These are phyloP conservation scores for Nitzschia sp. DNA, from an alignment of 108 stramenopile species.

Conservation along the genomic window DNA sequence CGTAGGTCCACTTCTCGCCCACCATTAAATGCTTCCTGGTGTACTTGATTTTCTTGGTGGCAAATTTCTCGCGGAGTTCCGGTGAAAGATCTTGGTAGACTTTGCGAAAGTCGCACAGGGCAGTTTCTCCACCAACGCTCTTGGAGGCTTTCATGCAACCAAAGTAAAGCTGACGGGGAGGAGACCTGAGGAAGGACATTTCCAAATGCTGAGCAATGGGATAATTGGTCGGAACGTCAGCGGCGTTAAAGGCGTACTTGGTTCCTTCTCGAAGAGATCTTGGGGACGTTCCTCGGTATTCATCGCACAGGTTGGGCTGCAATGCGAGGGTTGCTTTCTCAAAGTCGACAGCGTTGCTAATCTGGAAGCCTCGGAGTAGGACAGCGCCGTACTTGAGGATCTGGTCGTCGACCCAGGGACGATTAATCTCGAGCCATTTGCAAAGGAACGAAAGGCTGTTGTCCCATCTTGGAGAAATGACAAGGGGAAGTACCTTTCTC, in stretches of 20 bases:
- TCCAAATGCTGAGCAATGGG: slow-evolving; percentile 51
- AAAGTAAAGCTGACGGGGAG: slow-evolving; percentile 40
- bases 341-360: slow-evolving; percentile 26
- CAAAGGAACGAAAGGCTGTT: slow-evolving; percentile 11
- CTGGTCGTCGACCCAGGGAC: slow-evolving; percentile 38
- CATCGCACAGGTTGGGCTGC: slow-evolving; percentile 40
- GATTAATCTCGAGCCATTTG: slow-evolving; percentile 20
- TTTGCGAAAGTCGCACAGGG: slow-evolving; percentile 42
- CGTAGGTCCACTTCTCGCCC: slow-evolving; percentile 21
- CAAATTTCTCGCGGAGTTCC: slow-evolving; percentile 37
- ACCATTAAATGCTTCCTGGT: slow-evolving; percentile 33
- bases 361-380: slow-evolving; percentile 47
- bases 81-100: slow-evolving; percentile 31
- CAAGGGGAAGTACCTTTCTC: slow-evolving; percentile 16
- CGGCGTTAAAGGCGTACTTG: slow-evolving; percentile 41
- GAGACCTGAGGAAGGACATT: slow-evolving; percentile 40
- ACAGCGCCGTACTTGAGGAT: slow-evolving; percentile 51
- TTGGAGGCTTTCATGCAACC: slow-evolving; percentile 30
- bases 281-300: slow-evolving; percentile 53
- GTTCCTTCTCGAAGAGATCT: slow-evolving; percentile 30
- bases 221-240: slow-evolving; percentile 40
- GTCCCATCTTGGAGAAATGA: slow-evolving; percentile 29
- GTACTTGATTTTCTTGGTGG: slow-evolving; percentile 41
- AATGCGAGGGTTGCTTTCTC: slow-evolving; percentile 23
- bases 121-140: slow-evolving; percentile 36